phyloP scores from a whole-genome alignment of 169 alveolate species.

The Pseudocohnilembus persalinus region DNA sequence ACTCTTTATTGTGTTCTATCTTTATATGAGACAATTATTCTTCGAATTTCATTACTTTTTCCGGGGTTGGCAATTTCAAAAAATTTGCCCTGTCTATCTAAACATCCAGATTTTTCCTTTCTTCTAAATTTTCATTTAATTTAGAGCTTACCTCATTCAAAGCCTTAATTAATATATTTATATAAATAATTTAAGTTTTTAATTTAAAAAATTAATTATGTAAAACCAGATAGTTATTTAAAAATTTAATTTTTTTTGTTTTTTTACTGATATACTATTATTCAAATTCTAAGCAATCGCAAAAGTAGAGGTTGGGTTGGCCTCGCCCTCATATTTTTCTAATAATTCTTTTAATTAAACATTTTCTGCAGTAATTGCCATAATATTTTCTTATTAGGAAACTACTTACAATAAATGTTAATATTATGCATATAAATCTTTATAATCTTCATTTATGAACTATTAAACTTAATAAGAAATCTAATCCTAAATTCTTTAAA shows the following conservation, averaged over 20 bases:
- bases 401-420: background rate
- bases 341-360: background rate
- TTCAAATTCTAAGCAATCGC: background rate
- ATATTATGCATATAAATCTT: background rate
- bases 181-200: too few relatives aligned
- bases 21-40: constrained; percentile 8
- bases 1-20: constrained; percentile 54
- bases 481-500: background rate
- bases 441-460: background rate
- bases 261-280: background rate
- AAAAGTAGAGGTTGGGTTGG: background rate
- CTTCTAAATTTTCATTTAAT: background rate
- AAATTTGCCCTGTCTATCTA: background rate
- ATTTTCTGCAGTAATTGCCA: background rate
- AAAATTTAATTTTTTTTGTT: too few relatives aligned
- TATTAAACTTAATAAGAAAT: background rate
- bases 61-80: constrained; percentile 14
- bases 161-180: background rate
- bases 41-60: constrained; percentile 1
- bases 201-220: too few relatives aligned
- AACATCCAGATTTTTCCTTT: background rate
- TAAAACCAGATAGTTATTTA: background rate
- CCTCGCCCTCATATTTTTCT: background rate
- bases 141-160: background rate
- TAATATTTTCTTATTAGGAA: too few relatives aligned